A percentile compares a stretch with the other conserved stretches of the same genome.
These are phyloP conservation scores for Penicillium paxilli DNA, from an alignment of 495 filamentous ascomycete genomes.

Conservation along the genomic window DNA sequence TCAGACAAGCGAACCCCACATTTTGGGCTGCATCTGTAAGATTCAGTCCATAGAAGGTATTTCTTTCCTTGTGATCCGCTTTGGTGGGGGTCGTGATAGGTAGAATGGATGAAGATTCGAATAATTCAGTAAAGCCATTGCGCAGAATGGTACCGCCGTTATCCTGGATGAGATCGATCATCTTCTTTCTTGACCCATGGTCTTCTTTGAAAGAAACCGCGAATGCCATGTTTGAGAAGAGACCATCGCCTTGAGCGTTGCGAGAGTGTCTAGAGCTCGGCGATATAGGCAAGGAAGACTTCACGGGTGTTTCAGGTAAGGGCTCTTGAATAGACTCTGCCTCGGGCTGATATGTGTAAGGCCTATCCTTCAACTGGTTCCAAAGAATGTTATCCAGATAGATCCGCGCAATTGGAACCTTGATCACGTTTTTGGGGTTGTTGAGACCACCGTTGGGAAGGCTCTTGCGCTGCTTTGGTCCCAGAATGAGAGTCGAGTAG, in stretches of 20 bases:
- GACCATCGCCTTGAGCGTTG: constrained; percentile 31
- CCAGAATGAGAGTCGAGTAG: constrained; percentile 40
- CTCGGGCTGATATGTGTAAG: constrained; percentile 31
- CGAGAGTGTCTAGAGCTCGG: constrained; percentile 44
- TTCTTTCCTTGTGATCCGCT: constrained; percentile 4
- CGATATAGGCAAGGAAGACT: constrained; percentile 41
- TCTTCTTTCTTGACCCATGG: constrained; percentile 52
- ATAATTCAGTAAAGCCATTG: constrained; percentile 82
- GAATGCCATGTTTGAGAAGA: constrained; percentile 80
- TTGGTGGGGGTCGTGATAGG: constrained; percentile 32
- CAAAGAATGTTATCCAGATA: constrained; percentile 53
- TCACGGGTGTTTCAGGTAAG: constrained; percentile 40
- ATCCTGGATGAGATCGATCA: constrained; percentile 47
- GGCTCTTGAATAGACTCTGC: constrained; percentile 15
- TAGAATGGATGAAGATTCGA: constrained; percentile 52
- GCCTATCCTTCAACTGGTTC: constrained; percentile 48
- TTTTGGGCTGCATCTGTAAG: constrained; percentile 50
- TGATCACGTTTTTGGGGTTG: constrained; percentile 34
- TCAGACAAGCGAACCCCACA: constrained; percentile 78
- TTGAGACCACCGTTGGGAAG: constrained; percentile 33
- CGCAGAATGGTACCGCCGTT: constrained; percentile 74
- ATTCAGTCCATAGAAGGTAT: constrained; percentile 32
- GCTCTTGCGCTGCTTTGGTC: constrained; percentile 49
- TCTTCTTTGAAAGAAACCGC: constrained; percentile 68
- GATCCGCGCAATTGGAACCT: constrained; percentile 45